phyloP scores from a whole-genome alignment of 768 basidiomycete species.

The Russula abietina region DNA sequence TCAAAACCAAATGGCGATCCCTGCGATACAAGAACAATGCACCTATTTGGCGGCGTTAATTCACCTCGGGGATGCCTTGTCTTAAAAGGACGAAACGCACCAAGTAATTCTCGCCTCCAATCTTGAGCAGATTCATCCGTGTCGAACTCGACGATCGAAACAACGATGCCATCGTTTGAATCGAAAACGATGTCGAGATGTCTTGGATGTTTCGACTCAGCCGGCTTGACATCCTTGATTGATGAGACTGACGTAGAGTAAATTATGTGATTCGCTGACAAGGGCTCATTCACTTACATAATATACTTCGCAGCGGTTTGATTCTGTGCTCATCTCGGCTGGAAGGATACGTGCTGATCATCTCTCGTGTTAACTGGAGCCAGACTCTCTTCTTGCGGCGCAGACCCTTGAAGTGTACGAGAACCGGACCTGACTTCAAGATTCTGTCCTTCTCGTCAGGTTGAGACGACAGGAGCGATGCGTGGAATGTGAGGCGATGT shows the following conservation, averaged over 20 bases:
- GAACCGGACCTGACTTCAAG: constrained; percentile 47
- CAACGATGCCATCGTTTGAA: constrained; percentile 26
- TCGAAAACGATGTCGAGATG: constrained; percentile 36
- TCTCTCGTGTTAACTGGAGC: constrained; percentile 57
- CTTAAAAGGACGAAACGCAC: constrained; percentile 26
- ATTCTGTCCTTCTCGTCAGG: constrained; percentile 34
- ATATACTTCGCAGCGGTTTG: constrained; percentile 44
- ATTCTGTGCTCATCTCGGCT: constrained; percentile 49
- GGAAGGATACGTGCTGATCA: constrained; percentile 52
- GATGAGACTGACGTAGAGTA: constrained; percentile 39
- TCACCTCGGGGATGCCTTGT: background rate
- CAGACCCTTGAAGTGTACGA: constrained; percentile 42
- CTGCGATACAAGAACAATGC: constrained; percentile 45
- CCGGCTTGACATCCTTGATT: constrained; percentile 39
- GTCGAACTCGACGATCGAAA: constrained; percentile 45
- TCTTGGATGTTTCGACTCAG: constrained; percentile 41
- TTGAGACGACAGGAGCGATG: constrained; percentile 45
- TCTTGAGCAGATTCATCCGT: constrained; percentile 48
- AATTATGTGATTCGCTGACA: background rate
- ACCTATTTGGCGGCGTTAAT: constrained; percentile 29
- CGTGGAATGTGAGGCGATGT: constrained; percentile 61
- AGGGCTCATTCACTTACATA: constrained; percentile 37
- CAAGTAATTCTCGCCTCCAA: constrained; percentile 46
- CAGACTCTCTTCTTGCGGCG: constrained; percentile 48
- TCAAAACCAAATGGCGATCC: constrained; percentile 34